phyloP scores from a whole-genome alignment of 352 stramenopile genomes.

The Phytophthora foliorum region DNA sequence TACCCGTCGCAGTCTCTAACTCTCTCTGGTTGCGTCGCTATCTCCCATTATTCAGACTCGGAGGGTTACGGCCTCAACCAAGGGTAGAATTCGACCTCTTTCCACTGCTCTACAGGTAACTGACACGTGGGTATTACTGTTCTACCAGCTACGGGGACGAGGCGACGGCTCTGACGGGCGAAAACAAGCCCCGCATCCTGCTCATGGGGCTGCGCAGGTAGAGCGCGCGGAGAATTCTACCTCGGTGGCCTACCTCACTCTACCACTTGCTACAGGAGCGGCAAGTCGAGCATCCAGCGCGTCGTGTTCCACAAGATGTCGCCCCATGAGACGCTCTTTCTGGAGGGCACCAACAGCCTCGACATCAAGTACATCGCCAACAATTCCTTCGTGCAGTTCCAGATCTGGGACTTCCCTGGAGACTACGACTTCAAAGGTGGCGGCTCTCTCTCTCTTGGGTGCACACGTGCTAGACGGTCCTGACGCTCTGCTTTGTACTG shows the following conservation, averaged over 20 bases:
- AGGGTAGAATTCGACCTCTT: no score
- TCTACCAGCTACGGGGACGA: slow-evolving; percentile 78
- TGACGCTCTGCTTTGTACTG: not conserved
- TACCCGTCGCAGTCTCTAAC: slow-evolving; percentile 13
- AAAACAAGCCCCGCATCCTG: slow-evolving; percentile 96
- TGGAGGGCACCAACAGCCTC: slow-evolving; percentile 89
- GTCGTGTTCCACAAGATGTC: slow-evolving; percentile 99
- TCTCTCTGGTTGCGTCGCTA: slow-evolving; percentile 14
- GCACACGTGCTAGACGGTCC: not conserved
- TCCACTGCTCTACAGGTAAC: not conserved
- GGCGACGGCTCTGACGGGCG: slow-evolving; percentile 73
- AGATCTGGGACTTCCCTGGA: slow-evolving; percentile 99
- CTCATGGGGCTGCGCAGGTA: slow-evolving; percentile 97
- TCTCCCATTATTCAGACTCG: slow-evolving; percentile 33
- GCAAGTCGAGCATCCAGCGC: slow-evolving; percentile 93
- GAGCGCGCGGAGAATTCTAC: not conserved
- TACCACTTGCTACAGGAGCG: slow-evolving; percentile 54
- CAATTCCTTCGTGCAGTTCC: slow-evolving; percentile 98
- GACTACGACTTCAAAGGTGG: slow-evolving; percentile 93
- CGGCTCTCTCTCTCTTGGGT: not conserved
- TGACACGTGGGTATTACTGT: slow-evolving; percentile 9
- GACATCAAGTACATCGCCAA: slow-evolving; percentile 98
- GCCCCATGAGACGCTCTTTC: slow-evolving; percentile 98
- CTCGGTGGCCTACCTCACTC: not conserved
- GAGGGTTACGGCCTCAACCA: slow-evolving; percentile 52